A percentile compares a stretch with the other conserved stretches of the same genome.
phyloP scores from a whole-genome alignment of 2,329 filamentous ascomycete genomes.

The Exophiala alcalophila region DNA sequence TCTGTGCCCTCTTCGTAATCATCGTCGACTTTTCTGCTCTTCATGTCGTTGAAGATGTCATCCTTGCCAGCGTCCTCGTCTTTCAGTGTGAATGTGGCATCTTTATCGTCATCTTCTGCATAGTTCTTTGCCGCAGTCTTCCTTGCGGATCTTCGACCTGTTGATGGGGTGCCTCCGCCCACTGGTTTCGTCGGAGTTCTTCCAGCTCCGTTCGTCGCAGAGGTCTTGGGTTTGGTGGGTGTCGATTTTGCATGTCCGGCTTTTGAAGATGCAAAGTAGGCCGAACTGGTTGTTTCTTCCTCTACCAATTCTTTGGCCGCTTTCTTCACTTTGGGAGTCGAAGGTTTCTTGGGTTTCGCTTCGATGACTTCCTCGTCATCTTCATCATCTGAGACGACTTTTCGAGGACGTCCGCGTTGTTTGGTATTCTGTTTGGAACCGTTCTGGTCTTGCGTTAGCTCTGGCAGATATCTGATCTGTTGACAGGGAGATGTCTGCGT shows the following conservation, averaged over 20 bases:
- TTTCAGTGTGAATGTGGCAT: slow-evolving; percentile 59
- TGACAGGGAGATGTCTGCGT: background rate
- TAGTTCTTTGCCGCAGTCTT: slow-evolving; percentile 36
- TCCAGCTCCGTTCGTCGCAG: slow-evolving; percentile 22
- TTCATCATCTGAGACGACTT: slow-evolving; percentile 80
- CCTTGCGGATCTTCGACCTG: slow-evolving; percentile 30
- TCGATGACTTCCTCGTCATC: slow-evolving; percentile 54
- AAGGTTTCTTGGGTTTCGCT: slow-evolving; percentile 36
- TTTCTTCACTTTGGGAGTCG: slow-evolving; percentile 38
- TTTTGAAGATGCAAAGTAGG: slow-evolving; percentile 59
- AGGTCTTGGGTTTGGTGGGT: slow-evolving; percentile 25
- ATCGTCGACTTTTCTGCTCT: slow-evolving; percentile 62
- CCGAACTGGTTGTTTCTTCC: slow-evolving; percentile 59
- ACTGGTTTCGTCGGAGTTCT: slow-evolving; percentile 30
- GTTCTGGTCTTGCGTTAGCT: slow-evolving; percentile 5
- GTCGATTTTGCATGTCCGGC: slow-evolving; percentile 41
- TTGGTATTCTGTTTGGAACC: slow-evolving; percentile 9
- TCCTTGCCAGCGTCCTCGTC: slow-evolving; percentile 70
- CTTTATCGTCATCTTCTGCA: slow-evolving; percentile 43
- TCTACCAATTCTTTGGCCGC: slow-evolving; percentile 46
- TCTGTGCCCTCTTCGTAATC: slow-evolving; percentile 65
- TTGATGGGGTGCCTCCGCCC: slow-evolving; percentile 34
- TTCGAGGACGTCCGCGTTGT: slow-evolving; percentile 45
- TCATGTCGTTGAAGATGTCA: slow-evolving; percentile 76
- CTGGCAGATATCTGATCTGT: no score